phyloP scores from a whole-genome alignment of 441 rosid genomes.

The Viola pubescens region DNA sequence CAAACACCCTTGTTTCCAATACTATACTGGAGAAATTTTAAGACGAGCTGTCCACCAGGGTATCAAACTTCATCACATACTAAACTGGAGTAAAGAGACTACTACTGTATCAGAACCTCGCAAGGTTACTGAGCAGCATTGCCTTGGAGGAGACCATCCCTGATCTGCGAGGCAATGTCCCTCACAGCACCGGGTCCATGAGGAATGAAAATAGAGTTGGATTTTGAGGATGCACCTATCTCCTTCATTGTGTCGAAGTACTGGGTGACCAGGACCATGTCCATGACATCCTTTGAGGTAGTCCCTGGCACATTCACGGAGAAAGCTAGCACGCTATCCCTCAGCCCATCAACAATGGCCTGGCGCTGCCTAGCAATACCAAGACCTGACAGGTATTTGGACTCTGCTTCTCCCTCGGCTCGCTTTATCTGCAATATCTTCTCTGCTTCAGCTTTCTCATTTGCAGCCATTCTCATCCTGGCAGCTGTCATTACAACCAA shows the following conservation, averaged over 20 bases:
- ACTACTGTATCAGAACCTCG: too few species aligned
- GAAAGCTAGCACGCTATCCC: slow-evolving; percentile 40
- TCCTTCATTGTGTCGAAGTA: slow-evolving; percentile 42
- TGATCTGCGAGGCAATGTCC: slow-evolving; percentile 27
- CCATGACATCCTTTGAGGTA: slow-evolving; percentile 37
- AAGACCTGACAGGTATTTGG: slow-evolving; percentile 50
- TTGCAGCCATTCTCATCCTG: slow-evolving; percentile 50
- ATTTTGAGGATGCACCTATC: slow-evolving; percentile 38
- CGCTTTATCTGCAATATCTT: slow-evolving; percentile 50
- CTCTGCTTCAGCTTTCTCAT: slow-evolving; percentile 59
- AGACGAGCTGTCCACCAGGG: too few species aligned
- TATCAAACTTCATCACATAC: too few species aligned
- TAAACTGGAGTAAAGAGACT: too few species aligned
- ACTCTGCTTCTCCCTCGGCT: slow-evolving; percentile 62
- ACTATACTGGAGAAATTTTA: too few species aligned
- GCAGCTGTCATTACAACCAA: slow-evolving; percentile 31
- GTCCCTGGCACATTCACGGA: slow-evolving; percentile 34
- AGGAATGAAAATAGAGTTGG: slow-evolving; percentile 35
- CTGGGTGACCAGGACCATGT: slow-evolving; percentile 35
- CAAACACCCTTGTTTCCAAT: too few species aligned
- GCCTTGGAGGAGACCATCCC: slow-evolving; percentile 33
- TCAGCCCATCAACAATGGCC: slow-evolving; percentile 59
- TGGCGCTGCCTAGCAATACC: slow-evolving; percentile 63
- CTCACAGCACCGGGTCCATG: slow-evolving; percentile 36
- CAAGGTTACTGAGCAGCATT: background rate